Base-by-base conservation (phyloP, 176 grass and related monocot species). In the Elaeis guineensis region DNA sequence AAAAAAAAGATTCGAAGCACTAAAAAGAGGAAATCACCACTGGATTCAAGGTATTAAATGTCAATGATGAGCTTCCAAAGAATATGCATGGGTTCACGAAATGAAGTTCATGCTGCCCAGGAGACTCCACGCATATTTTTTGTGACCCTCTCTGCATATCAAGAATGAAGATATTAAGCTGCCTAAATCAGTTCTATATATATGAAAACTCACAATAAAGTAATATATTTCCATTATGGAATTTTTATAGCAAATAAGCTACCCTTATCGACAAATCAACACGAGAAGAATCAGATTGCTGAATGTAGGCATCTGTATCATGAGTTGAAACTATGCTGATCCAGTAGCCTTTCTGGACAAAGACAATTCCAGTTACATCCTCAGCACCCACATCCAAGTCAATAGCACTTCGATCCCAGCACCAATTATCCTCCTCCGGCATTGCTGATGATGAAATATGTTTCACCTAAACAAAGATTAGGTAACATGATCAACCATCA, bases 291-390 rank as follows among this genome's bases (percentile, higher is more conserved):
- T 98, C 82, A 62, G 87, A 67, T 39, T 74, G 76, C 56, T 70
- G 63, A 59, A 92, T 80, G 77, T 76, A 98, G 50, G 87, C 84
- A 81, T 77, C 70, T 59, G 93, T 92, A 14, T 82, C 76, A 79
- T 98, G 93, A 19, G 84, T 86, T 58, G 84, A 92, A 69, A 89
- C 58, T 68, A 92, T 73, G 51, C 88, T 74, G 67, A 92, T 75
- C 87, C 84, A 92, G 53, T 92, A 98, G 71, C 93, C 88, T 62
- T 84, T 98, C 74, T 98, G 93, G 8, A 70, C 72, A 75, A 98
- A 98, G 53, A 86, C 66, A 79, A 98, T 74, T 51, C 86, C 88
- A 17, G 50, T 74, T 76, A 89, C 71, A 72, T 98, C 93, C 79
- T 92, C 70, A 64, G 74, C 69, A 14, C 88, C 81, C 17, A 98